Conservation (phyloP, 805 yeast species). For the Schizosaccharomyces osmophilus region DNA sequence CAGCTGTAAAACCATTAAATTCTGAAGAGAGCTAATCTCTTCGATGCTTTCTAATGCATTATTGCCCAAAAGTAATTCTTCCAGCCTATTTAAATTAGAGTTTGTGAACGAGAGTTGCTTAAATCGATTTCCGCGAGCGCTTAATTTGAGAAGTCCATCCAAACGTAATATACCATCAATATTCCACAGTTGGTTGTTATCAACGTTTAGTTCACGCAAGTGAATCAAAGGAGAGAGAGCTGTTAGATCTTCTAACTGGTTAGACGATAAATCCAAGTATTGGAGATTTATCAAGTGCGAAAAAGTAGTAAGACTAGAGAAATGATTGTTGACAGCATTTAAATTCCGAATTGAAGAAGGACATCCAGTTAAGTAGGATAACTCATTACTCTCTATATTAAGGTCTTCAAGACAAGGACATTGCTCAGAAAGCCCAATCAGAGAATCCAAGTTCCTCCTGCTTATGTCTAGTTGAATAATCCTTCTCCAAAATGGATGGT, state of each 20-base stretch:
- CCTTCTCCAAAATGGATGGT: conserved; percentile 19
- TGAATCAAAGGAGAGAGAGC: conserved; percentile 17
- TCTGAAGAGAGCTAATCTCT: conserved; percentile 11
- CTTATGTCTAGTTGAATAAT: conserved; percentile 16
- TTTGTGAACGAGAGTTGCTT: conserved; percentile 8
- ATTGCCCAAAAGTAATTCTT: conserved; percentile 9
- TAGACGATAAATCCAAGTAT: conserved; percentile 18
- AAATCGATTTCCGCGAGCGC: conserved; percentile 11
- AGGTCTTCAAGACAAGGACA: conserved; percentile 20
- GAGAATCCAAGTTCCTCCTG: conserved; percentile 16
- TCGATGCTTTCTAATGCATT: conserved; percentile 9
- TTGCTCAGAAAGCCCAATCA: conserved; percentile 19
- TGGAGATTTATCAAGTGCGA: conserved; percentile 20
- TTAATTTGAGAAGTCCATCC: conserved; percentile 13
- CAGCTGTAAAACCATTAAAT: conserved; percentile 18
- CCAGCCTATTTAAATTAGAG: conserved; percentile 9
- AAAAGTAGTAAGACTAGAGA: conserved; percentile 23
- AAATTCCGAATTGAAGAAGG: conserved; percentile 19
- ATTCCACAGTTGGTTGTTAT: conserved; percentile 18
- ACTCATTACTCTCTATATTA: conserved; percentile 18
- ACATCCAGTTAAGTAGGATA: conserved; percentile 22
- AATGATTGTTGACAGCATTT: conserved; percentile 16
- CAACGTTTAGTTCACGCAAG: conserved; percentile 20
- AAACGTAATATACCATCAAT: conserved; percentile 19
- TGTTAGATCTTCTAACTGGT: conserved; percentile 16